Base-by-base conservation (phyloP, 2,329 filamentous ascomycete genomes). In the Didymella segeticola region DNA sequence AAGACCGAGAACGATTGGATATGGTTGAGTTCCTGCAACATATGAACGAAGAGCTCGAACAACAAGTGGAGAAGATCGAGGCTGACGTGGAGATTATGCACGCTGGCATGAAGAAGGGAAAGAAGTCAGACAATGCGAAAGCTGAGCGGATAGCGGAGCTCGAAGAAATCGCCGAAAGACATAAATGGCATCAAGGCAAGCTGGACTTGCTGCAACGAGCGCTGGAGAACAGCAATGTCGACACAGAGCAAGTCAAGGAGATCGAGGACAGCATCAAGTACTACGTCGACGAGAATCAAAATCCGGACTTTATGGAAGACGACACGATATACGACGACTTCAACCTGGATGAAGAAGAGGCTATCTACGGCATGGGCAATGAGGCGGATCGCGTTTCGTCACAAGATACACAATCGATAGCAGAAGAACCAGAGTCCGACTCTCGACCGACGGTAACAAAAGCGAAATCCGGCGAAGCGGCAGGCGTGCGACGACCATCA, bases 121-220 rank as follows among this genome's bases (percentile, higher is more conserved):
- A 97, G 80, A 91, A 89, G 75, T 56, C 62, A n/a, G 90, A 96
- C 65, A 83, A 81, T 37, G 82, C 84, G 61, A 97, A 96, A 77
- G 88, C 90, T 3, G 93, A 96, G 61, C 88, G 93, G 55, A 87
- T 98, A 79, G 86, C 91, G 47, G 89, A 95, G 72, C 89, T 99
- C 62, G 89, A 96, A 69, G 82, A 84, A 56, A 82, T 88, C 67
- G 91, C 93, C 64, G 95, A 99, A 74, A 87, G 89, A 66, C 93
- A 98, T 81, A 97, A 96, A 77, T 98, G 91, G 90, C 95, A 99
- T 73, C 90, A 96, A 71, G 86, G 87, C 61, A 96, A 96, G 73
- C 82, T 99, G 60, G 95, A 99, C 77, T 82, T 98, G 53, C 86
- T 98, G 68, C 86, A 93, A 67, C 87, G 95, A 63, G 90, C 91